Conservation (phyloP, 257 asterid genomes). For the Primulina tabacum region DNA sequence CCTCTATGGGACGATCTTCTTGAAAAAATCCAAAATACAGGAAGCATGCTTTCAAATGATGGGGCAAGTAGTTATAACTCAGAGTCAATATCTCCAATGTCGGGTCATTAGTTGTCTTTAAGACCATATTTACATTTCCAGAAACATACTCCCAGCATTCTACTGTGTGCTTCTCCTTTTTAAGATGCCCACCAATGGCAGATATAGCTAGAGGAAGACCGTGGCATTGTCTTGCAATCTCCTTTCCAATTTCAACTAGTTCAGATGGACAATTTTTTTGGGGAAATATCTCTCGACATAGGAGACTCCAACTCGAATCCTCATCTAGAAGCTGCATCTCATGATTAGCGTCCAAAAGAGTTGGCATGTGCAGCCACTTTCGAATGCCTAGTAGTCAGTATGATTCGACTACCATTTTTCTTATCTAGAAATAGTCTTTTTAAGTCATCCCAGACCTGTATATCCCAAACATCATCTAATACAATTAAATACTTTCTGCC, state of each 20-base stretch:
- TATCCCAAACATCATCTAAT: conserved; percentile 7
- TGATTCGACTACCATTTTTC: not conserved
- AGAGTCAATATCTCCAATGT: not conserved
- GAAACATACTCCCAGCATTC: not conserved
- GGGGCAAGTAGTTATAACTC: conserved; percentile 1
- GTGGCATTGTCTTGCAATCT: not conserved
- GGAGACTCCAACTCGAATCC: not conserved
- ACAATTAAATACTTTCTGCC: not conserved
- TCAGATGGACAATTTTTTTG: not conserved
- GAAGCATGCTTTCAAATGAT: conserved; percentile 2
- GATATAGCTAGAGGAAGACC: not conserved
- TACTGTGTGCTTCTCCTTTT: not conserved
- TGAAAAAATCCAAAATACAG: not conserved
- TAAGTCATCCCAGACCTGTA: not conserved
- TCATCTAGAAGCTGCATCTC: not conserved
- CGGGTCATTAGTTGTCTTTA: not conserved
- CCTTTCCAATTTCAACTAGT: not conserved
- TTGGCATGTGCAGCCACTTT: not conserved
- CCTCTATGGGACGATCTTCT: not conserved
- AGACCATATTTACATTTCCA: not conserved
- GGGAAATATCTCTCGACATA: not conserved
- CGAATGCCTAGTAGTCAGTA: not conserved
- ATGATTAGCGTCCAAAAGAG: not conserved
- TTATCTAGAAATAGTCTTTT: no score
- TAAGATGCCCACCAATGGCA: not conserved